Evolutionary conservation across 164 flowering plant genomes (phyloP), one percentile per base, ranked within the genome.

Genomic region (Buxus sempervirens): DNA sequence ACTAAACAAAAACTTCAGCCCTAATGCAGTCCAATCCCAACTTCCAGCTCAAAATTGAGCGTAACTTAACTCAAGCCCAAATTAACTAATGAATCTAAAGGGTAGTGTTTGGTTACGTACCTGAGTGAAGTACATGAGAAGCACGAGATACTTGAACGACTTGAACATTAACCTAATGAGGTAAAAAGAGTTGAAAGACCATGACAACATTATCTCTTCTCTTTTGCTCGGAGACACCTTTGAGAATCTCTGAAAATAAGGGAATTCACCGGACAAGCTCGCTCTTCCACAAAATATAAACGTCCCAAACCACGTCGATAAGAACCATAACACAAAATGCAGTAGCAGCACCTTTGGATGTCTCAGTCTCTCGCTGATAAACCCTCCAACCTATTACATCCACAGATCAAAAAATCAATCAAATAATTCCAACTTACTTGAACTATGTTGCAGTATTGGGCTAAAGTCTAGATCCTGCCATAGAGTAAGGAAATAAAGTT

Each of bases 261-360:
- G 97, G 65, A 88, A 90, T 0, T 75, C 28, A 19, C 20, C 24
- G 0, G 89, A 77, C 36, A 90, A 49, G 74, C 93, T 74, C 16
- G 66, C 21, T 21, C 60, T 28, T 15, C 97, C 96, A 58, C 96
- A 85, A 0, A 88, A 49, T 0, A 84, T 28, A 19, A 90, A 78
- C 49, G 86, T 90, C 19, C 97, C 97, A 20, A 83, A 49, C 81
- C 87, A 75, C 19, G 96, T 89, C 3, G 97, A 88, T 55, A 91
- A 65, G 60, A 81, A 5, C 88, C 84, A 86, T 14, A 92, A 57
- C 0, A 77, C 77, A 58, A 85, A n/a, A 15, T 78, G 58, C 0
- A 81, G 24, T 67, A 82, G 5, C 68, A 69, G 66, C 65, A 70
- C 12, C 60, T 73, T 76, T 13, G 95, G 90, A 66, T 92, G 94